These are phyloP conservation scores for Cryptococcus sp. DNA, from an alignment of 1,284 basidiomycete genomes.

Conservation along the genomic window DNA sequence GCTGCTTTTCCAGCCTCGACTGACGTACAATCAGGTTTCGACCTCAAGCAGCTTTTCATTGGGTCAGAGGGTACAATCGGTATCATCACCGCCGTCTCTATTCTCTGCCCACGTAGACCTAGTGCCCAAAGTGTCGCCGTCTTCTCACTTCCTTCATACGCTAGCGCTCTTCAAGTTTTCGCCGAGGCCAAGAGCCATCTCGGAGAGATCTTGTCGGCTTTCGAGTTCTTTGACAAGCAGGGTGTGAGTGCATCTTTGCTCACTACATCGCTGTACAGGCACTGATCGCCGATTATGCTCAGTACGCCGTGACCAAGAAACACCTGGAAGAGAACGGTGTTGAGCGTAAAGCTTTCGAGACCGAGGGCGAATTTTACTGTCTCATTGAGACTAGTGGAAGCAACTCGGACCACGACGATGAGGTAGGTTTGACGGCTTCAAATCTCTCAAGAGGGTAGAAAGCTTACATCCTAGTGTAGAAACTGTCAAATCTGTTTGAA, in stretches of 20 bases:
- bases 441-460: too few species aligned
- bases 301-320: constrained; percentile 73
- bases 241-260: constrained; percentile 46
- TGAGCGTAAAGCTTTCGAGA: constrained; percentile 56
- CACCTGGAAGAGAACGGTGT: constrained; percentile 50
- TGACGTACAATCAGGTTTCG: constrained; percentile 68
- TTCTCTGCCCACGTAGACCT: constrained; percentile 89
- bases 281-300: constrained; percentile 24
- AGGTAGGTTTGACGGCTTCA: constrained; percentile 58
- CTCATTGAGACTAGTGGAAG: constrained; percentile 92
- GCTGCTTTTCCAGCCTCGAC: background rate
- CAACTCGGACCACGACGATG: constrained; percentile 90
- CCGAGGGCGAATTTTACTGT: constrained; percentile 84
- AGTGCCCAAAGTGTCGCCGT: constrained; percentile 62
- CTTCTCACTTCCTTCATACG: constrained; percentile 59
- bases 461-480: constrained; percentile 62
- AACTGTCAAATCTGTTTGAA: constrained; percentile 82
- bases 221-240: constrained; percentile 89
- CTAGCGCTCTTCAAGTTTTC: constrained; percentile 59
- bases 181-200: constrained; percentile 66
- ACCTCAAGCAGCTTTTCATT: constrained; percentile 98
- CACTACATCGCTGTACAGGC: background rate
- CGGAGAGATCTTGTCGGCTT: constrained; percentile 95
- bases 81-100: constrained; percentile 91
- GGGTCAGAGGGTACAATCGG: constrained; percentile 96